Percentiles rank a stretch among this genome's conserved stretches.
Evolutionary conservation across 768 basidiomycete species (phyloP).

Genomic region (Rhodotorula paludigena): DNA sequence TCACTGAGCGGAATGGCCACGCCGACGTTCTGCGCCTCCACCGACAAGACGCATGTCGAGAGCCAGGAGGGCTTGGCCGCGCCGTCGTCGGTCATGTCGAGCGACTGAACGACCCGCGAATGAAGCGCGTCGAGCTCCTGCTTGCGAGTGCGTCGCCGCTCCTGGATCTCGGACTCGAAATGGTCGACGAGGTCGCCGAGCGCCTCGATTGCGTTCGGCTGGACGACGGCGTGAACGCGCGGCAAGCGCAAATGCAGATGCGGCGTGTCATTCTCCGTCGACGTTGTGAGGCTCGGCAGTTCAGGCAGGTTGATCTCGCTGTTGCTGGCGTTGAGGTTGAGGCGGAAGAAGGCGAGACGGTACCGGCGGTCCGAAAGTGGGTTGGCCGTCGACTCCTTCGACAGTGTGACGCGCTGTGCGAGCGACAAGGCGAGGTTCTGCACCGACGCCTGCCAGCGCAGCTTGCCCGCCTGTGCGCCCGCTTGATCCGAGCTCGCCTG

Average conservation of each 20-base stretch:
- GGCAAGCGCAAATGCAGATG: slow-evolving; percentile 57
- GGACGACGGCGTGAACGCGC: slow-evolving; percentile 87
- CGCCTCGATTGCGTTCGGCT: slow-evolving; percentile 84
- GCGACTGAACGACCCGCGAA: slow-evolving; percentile 59
- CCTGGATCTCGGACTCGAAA: slow-evolving; percentile 61
- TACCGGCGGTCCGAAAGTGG: slow-evolving; percentile 54
- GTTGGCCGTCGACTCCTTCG: neutral
- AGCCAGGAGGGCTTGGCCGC: slow-evolving; percentile 45
- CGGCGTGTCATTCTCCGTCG: slow-evolving; percentile 14
- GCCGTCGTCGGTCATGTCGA: slow-evolving; percentile 52
- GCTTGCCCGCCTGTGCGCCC: slow-evolving; percentile 47
- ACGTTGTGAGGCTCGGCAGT: slow-evolving; percentile 10
- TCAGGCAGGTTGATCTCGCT: slow-evolving; percentile 2
- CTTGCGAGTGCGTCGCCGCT: slow-evolving; percentile 68
- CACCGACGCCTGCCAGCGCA: slow-evolving; percentile 65
- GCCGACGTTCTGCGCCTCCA: slow-evolving; percentile 61
- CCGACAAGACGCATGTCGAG: slow-evolving; percentile 47
- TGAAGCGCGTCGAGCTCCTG: slow-evolving; percentile 73
- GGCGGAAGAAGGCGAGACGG: slow-evolving; percentile 73
- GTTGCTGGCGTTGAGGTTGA: slow-evolving; percentile 59
- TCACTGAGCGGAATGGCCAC: slow-evolving; percentile 77
- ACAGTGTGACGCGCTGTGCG: slow-evolving; percentile 52
- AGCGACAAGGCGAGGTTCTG: slow-evolving; percentile 78
- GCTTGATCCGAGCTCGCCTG: slow-evolving; percentile 48
- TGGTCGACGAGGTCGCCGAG: slow-evolving; percentile 83